phyloP scores from a whole-genome alignment of 768 basidiomycete genomes.

The Lenzites betulinus region DNA sequence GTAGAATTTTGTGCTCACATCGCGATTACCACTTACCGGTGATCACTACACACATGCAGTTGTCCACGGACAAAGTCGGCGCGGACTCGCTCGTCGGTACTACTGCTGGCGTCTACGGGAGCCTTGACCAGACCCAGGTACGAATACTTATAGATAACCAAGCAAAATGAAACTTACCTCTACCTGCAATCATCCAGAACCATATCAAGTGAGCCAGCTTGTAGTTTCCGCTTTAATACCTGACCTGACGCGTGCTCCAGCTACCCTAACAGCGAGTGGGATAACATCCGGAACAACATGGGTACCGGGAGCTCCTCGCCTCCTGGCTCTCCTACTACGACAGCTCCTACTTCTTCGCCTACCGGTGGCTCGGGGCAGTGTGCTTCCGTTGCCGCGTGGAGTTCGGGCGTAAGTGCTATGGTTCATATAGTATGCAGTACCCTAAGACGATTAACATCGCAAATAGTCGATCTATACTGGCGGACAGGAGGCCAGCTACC shows the following conservation, averaged over 20 bases:
- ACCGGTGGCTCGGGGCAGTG: constrained; percentile 33
- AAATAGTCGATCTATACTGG: constrained; percentile 46
- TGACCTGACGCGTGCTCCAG: background rate
- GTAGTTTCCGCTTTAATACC: background rate
- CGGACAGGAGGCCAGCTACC: constrained; percentile 48
- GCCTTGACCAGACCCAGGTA: constrained; percentile 53
- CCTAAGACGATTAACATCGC: background rate
- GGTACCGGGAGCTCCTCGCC: constrained; percentile 34
- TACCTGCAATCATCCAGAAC: constrained; percentile 49
- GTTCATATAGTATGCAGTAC: background rate
- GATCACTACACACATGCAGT: constrained; percentile 24
- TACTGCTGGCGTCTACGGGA: constrained; percentile 48
- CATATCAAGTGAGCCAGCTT: constrained; percentile 43
- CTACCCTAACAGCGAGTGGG: constrained; percentile 70
- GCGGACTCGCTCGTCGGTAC: constrained; percentile 57
- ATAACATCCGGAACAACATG: constrained; percentile 70
- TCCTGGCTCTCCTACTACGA: constrained; percentile 23
- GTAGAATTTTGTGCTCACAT: background rate
- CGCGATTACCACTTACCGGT: background rate
- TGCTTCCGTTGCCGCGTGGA: constrained; percentile 50
- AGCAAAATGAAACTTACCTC: background rate
- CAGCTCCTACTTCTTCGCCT: background rate
- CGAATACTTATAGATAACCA: background rate
- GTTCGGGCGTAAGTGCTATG: constrained; percentile 35
- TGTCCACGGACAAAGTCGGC: constrained; percentile 63